Conservation (phyloP, 176 grass and related monocot species). For the Triticum turgidum region DNA sequence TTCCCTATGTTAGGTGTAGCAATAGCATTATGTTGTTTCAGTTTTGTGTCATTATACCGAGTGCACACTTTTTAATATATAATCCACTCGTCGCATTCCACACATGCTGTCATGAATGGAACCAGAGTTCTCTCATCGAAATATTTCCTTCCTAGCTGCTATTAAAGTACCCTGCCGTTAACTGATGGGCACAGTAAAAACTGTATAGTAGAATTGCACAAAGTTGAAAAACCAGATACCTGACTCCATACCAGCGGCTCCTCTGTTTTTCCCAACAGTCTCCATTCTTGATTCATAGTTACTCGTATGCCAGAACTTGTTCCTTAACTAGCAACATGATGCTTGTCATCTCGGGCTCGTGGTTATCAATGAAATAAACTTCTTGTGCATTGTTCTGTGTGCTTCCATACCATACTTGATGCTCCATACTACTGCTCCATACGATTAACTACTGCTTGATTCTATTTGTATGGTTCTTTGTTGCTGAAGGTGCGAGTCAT, state of each 20-base stretch:
- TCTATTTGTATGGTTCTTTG: not conserved
- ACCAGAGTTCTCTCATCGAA: not conserved
- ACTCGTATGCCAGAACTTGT: not conserved
- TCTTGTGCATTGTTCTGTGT: not conserved
- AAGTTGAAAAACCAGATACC: not conserved
- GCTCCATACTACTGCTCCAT: not conserved
- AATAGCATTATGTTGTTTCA: not conserved
- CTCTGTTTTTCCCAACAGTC: not conserved
- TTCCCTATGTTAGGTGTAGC: not conserved
- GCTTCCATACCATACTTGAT: not conserved
- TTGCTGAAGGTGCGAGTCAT: constrained; percentile 72
- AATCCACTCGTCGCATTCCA: not conserved
- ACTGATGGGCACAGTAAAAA: not conserved
- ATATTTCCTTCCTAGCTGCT: not conserved
- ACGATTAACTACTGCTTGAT: not conserved
- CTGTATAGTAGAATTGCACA: not conserved
- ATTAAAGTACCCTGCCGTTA: not conserved
- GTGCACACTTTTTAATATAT: not conserved
- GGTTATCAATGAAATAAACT: constrained; percentile 2
- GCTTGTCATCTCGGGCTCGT: not conserved
- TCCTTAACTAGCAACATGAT: not conserved
- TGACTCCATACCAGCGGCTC: not conserved
- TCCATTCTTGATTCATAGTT: not conserved
- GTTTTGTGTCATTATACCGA: not conserved
- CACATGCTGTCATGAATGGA: not conserved